Evolutionary conservation across 1,284 basidiomycete genomes (phyloP).

Genomic region (Cerioporus squamosus): DNA sequence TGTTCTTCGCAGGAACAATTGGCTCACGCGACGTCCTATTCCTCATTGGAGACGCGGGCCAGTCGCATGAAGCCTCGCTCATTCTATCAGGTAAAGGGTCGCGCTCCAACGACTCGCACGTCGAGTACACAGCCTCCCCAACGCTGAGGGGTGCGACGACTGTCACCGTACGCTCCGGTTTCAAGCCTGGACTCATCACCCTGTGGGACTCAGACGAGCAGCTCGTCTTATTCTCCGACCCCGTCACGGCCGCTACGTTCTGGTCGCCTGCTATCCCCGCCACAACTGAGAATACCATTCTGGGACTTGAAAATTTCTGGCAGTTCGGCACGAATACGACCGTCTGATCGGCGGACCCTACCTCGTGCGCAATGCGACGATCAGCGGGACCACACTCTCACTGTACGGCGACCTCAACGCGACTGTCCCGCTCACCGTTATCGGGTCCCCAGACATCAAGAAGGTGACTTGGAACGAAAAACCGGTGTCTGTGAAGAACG

Average conservation of each 20-base stretch:
- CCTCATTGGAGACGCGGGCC: conserved; percentile 60
- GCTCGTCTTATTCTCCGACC: conserved; percentile 68
- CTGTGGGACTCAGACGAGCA: conserved; percentile 69
- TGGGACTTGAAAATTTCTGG: conserved; percentile 49
- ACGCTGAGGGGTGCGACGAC: conserved; percentile 33
- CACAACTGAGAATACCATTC: conserved; percentile 18
- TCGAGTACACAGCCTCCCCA: conserved; percentile 20
- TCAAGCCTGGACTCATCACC: conserved; percentile 56
- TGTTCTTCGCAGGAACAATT: conserved; percentile 71
- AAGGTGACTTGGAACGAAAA: conserved; percentile 75
- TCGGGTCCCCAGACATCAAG: conserved; percentile 54
- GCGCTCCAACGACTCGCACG: conserved; percentile 32
- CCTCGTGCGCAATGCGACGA: conserved; percentile 54
- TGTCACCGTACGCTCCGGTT: conserved; percentile 58
- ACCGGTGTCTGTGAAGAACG: conserved; percentile 38
- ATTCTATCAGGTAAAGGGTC: conserved; percentile 47
- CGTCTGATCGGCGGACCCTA: conserved; percentile 59
- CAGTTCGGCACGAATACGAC: conserved; percentile 56
- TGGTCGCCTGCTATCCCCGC: conserved; percentile 52
- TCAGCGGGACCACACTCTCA: conserved; percentile 43
- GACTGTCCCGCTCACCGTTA: conserved; percentile 47
- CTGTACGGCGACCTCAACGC: conserved; percentile 53
- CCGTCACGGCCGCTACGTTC: conserved; percentile 61
- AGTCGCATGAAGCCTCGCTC: conserved; percentile 65
- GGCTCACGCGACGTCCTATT: conserved; percentile 71